Base-by-base conservation (phyloP, 148 eudicot species). In the Cornus suecica region DNA sequence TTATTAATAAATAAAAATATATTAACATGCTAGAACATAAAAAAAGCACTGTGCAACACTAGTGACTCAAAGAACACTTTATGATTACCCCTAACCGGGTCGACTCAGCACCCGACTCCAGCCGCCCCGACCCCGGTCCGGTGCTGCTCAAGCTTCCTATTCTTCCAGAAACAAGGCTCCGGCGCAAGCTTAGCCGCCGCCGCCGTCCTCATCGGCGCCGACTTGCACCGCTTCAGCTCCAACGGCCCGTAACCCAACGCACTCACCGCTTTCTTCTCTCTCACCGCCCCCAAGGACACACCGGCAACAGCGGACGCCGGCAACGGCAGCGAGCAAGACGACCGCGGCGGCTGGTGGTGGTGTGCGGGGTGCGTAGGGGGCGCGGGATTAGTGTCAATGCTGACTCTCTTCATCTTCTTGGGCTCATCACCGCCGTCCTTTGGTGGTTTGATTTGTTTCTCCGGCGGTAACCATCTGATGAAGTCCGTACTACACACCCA, bases 401-500 rank as follows among this genome's bases (percentile, higher is more conserved):
- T 83, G 30, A 42, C 75, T 74, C 79, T 82, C 37, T 77, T 82
- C n/a, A n/a, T n/a, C 62, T 58, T 58, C 71, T 77, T 68, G 13
- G 83, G 78, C 22, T 86, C 89, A 25, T 84, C 82, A 0, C 52
- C 63, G 66, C 73, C 69, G 69, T 29, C 41, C 8, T 45, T 32
- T 10, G 63, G 51, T 10, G 63, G 51, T 30, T 69, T 73, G 71
- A 63, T 64, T 67, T 60, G 66, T 73, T 67, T 76, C 77, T 87
- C 86, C 5, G 94, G 94, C 2, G 80, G 81, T 6, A 37, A 6
- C 82, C 94, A 84, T 60, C 91, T 72, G 79, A 83, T 60, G 83
- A 94, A 94, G 65, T 94, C 98, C 0, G 89, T 89, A 74, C 89
- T 83, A 76, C 92, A 87, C 3, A 94, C 93, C 99, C 99, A 94